These are phyloP conservation scores for Colletotrichum orbiculare DNA, from an alignment of 2,329 filamentous ascomycete species.

Conservation along the genomic window DNA sequence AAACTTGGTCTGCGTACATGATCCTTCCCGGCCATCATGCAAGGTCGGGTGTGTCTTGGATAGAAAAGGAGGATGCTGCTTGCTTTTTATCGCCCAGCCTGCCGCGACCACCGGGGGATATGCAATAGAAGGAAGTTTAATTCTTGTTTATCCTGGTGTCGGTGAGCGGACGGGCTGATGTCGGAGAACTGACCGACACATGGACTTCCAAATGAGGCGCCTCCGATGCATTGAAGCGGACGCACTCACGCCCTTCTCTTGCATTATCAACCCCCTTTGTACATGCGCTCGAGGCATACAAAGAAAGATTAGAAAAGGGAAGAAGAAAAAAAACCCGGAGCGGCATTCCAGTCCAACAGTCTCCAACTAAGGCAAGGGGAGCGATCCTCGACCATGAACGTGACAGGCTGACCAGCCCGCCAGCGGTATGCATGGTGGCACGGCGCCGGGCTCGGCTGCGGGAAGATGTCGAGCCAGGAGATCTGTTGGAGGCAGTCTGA, in stretches of 20 bases:
- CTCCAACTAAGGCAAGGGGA: slow-evolving; percentile 6
- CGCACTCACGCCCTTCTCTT: slow-evolving; percentile 13
- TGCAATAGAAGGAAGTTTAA: slow-evolving; percentile 21
- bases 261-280: slow-evolving; percentile 8
- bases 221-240: slow-evolving; percentile 26
- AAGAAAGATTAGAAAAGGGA: slow-evolving; percentile 1
- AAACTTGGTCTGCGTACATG: slow-evolving; percentile 4
- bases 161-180: slow-evolving; percentile 20
- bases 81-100: slow-evolving; percentile 20
- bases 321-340: slow-evolving; percentile 1
- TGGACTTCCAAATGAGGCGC: slow-evolving; percentile 19
- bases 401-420: slow-evolving; percentile 30
- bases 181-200: slow-evolving; percentile 22
- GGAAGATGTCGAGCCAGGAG: neutral
- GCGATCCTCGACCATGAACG: slow-evolving; percentile 14
- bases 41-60: neutral
- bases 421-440: slow-evolving; percentile 15
- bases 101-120: slow-evolving; percentile 4
- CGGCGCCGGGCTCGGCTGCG: slow-evolving; percentile 24
- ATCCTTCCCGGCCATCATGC: slow-evolving; percentile 2
- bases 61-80: slow-evolving; percentile 7
- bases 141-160: slow-evolving; percentile 15
- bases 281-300: neutral
- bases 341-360: slow-evolving; percentile 24
- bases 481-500: neutral